Percentiles rank a stretch among this genome's conserved stretches.
Evolutionary conservation across 805 yeast genomes (phyloP).

Genomic region (Saccharomycopsis selenospora): DNA sequence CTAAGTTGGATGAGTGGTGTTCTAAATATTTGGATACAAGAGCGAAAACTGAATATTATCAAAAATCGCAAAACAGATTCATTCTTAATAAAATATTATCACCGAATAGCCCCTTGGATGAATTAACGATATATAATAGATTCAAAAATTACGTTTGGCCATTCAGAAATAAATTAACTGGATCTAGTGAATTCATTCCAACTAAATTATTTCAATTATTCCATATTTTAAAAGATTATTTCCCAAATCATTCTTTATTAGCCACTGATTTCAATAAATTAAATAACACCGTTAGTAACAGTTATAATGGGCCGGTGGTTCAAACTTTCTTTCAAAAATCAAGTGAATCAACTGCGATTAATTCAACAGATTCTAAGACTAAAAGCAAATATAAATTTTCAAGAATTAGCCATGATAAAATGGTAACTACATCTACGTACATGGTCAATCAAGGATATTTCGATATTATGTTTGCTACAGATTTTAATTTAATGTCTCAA

Average conservation of each 20-base stretch:
- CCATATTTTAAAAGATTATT: conserved; percentile 50
- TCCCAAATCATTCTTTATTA: conserved; percentile 71
- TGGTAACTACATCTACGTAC: conserved; percentile 64
- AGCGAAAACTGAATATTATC: conserved; percentile 32
- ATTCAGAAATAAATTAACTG: conserved; percentile 55
- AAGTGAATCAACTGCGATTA: conserved; percentile 1
- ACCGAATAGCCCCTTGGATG: conserved; percentile 53
- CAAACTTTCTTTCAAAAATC: conserved; percentile 17
- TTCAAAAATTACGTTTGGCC: conserved; percentile 52
- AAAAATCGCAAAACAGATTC: conserved; percentile 22
- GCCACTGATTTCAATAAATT: conserved; percentile 60
- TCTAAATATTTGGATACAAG: conserved; percentile 49
- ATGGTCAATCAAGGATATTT: conserved; percentile 83
- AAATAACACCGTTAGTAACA: conserved; percentile 27
- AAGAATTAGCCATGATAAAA: conserved; percentile 36
- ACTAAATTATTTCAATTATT: conserved; percentile 62
- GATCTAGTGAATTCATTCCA: conserved; percentile 71
- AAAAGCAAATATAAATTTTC: conserved; percentile 12
- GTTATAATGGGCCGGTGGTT: conserved; percentile 22
- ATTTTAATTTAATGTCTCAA: conserved; percentile 55
- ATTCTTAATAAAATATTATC: conserved; percentile 23
- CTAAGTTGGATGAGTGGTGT: conserved; percentile 52
- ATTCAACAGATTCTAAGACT: conserved; percentile 4
- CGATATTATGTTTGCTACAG: conserved; percentile 83
- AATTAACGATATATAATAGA: conserved; percentile 36